Conservation (phyloP, 495 filamentous ascomycete species). For the Aspergillus nidulans region DNA sequence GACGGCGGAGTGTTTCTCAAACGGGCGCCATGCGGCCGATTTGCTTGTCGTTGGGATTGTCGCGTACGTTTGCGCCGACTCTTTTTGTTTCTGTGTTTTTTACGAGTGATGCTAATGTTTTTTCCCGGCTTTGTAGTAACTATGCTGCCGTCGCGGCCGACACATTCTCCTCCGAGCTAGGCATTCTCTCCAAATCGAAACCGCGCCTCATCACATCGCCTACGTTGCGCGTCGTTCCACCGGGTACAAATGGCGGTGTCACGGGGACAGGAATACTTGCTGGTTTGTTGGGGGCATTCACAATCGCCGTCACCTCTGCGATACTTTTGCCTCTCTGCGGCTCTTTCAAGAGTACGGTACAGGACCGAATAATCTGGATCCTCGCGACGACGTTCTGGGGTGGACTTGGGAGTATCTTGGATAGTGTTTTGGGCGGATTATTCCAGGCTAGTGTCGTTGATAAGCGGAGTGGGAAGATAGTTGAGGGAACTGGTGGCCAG, state of each 20-base stretch:
- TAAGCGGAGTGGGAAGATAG: constrained; percentile 72
- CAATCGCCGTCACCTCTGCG: constrained; percentile 62
- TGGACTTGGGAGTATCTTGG: constrained; percentile 71
- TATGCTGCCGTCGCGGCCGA: constrained; percentile 91
- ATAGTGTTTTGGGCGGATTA: constrained; percentile 80
- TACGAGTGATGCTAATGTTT: background rate
- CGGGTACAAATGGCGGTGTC: constrained; percentile 90
- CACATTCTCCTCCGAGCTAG: constrained; percentile 92
- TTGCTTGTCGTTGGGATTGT: constrained; percentile 56
- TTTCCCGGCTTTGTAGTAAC: constrained; percentile 40
- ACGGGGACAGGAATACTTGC: constrained; percentile 67
- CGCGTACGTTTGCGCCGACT: constrained; percentile 24
- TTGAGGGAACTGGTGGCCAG: constrained; percentile 80
- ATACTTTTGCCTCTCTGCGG: constrained; percentile 67
- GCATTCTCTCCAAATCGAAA: constrained; percentile 71
- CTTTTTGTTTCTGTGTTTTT: background rate
- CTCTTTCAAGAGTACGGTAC: constrained; percentile 36
- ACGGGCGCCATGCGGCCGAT: constrained; percentile 37
- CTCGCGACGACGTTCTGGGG: constrained; percentile 66
- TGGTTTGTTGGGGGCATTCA: constrained; percentile 68
- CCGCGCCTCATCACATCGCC: constrained; percentile 86
- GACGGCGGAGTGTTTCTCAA: constrained; percentile 31
- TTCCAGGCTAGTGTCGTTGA: constrained; percentile 87
- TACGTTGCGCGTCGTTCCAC: constrained; percentile 69
- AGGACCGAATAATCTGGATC: constrained; percentile 52